Conservation (phyloP, 768 basidiomycete genomes). For the Trametes cinnabarina region DNA sequence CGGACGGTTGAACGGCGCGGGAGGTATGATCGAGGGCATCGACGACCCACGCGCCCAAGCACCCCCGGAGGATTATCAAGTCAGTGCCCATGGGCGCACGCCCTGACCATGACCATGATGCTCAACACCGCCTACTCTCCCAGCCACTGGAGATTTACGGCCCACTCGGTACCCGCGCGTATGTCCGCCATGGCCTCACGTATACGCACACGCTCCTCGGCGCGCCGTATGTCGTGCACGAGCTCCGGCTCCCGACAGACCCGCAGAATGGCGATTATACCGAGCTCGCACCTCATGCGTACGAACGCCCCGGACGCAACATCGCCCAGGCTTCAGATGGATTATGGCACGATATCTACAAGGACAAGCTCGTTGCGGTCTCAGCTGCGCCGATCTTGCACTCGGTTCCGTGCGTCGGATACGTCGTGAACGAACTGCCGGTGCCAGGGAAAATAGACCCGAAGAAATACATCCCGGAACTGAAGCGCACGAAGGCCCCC, state of each 20-base stretch:
- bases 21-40: slow-evolving; percentile 54
- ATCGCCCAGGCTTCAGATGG: slow-evolving; percentile 54
- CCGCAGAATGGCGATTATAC: slow-evolving; percentile 50
- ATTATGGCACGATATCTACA: slow-evolving; percentile 65
- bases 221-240: slow-evolving; percentile 76
- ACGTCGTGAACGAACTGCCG: slow-evolving; percentile 66
- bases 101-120: neutral
- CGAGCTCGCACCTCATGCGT: slow-evolving; percentile 43
- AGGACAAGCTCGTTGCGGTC: slow-evolving; percentile 54
- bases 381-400: slow-evolving; percentile 78
- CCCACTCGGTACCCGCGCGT: slow-evolving; percentile 78
- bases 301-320: slow-evolving; percentile 67
- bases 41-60: slow-evolving; percentile 53
- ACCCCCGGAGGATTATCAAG: slow-evolving; percentile 5
- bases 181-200: slow-evolving; percentile 64
- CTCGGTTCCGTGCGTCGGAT: slow-evolving; percentile 80
- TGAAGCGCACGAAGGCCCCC: slow-evolving; percentile 68
- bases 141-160: slow-evolving; percentile 84
- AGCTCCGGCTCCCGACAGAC: slow-evolving; percentile 67
- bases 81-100: slow-evolving; percentile 7
- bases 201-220: slow-evolving; percentile 71
- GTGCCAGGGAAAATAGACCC: slow-evolving; percentile 79
- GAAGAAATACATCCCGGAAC: slow-evolving; percentile 58
- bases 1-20: slow-evolving; percentile 69
- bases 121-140: neutral